phyloP scores from a whole-genome alignment of 2,329 filamentous ascomycete genomes.

The Verticillium longisporum region DNA sequence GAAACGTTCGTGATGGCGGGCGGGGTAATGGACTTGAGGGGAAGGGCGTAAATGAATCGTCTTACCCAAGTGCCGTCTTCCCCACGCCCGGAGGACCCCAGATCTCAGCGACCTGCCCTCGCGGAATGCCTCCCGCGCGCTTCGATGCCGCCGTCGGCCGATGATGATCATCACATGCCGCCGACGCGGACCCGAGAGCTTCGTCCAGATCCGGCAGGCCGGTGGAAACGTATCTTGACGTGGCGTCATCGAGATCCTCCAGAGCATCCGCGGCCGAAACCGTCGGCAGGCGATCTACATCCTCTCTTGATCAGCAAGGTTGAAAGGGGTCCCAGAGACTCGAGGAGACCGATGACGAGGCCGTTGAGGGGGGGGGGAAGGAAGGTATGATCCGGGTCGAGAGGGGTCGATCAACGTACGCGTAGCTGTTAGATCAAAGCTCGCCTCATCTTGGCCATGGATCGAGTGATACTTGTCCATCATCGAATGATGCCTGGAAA shows the following conservation, averaged over 20 bases:
- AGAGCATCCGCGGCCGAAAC: slow-evolving; percentile 70
- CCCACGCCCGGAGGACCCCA: slow-evolving; percentile 83
- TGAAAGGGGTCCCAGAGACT: neutral
- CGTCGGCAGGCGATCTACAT: slow-evolving; percentile 66
- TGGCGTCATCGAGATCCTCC: slow-evolving; percentile 47
- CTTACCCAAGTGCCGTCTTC: slow-evolving; percentile 77
- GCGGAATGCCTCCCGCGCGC: slow-evolving; percentile 53
- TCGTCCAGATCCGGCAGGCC: slow-evolving; percentile 47
- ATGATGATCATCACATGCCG: neutral
- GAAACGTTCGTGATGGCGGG: neutral
- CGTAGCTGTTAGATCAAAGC: slow-evolving; percentile 48
- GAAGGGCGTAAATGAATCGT: slow-evolving; percentile 6
- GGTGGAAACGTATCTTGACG: slow-evolving; percentile 47
- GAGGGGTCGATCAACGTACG: slow-evolving; percentile 31
- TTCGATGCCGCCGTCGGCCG: neutral
- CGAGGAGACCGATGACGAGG: too few species aligned
- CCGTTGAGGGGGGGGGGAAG: neutral
- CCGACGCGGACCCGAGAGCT: slow-evolving; percentile 27
- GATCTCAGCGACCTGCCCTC: slow-evolving; percentile 76
- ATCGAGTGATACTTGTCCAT: slow-evolving; percentile 40
- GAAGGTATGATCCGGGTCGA: neutral
- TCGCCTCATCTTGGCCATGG: slow-evolving; percentile 54
- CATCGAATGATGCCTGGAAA: neutral
- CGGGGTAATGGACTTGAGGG: neutral
- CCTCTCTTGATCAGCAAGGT: neutral